Percentiles rank a stretch among this genome's conserved stretches.
Evolutionary conservation across 441 rosid species (phyloP).

Genomic region (Gossypium schwendimanii): DNA sequence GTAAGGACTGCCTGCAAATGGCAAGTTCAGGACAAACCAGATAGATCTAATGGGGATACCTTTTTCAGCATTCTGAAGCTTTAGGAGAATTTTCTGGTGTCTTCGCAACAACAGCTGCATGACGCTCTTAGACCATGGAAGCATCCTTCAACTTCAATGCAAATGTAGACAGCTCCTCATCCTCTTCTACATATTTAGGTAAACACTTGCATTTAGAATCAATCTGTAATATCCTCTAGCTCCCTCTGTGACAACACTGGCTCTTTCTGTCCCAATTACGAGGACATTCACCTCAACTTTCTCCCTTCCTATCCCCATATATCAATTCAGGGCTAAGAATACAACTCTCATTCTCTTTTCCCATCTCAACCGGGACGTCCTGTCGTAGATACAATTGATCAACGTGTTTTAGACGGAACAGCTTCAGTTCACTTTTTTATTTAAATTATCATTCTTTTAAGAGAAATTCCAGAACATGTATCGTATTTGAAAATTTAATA

Average conservation of each 20-base stretch:
- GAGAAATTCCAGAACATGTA: too few species aligned
- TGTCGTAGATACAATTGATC: constrained; percentile 43
- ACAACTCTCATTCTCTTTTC: constrained; percentile 77
- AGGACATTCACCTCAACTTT: constrained; percentile 66
- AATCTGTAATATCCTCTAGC: constrained; percentile 75
- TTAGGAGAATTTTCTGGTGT: constrained; percentile 78
- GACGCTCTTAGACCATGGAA: constrained; percentile 52
- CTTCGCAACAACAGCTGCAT: constrained; percentile 49
- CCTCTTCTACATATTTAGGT: constrained; percentile 77
- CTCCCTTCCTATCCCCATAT: constrained; percentile 87
- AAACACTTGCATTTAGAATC: constrained; percentile 78
- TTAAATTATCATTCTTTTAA: too few species aligned
- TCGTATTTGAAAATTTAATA: too few species aligned
- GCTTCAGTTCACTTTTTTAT: constrained; percentile 37
- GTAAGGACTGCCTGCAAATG: background rate
- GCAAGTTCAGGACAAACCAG: background rate
- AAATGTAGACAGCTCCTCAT: constrained; percentile 54
- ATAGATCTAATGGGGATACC: background rate
- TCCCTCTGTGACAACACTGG: constrained; percentile 69
- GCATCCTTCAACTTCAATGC: constrained; percentile 79
- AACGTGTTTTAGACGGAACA: constrained; percentile 45
- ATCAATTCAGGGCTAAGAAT: constrained; percentile 68
- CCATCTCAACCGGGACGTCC: constrained; percentile 76
- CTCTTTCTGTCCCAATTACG: constrained; percentile 39
- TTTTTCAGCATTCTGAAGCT: constrained; percentile 42